Percentiles rank a stretch among this genome's conserved stretches.
phyloP scores from a whole-genome alignment of 73 alveolate species.

The Tetrahymena elliotti region DNA sequence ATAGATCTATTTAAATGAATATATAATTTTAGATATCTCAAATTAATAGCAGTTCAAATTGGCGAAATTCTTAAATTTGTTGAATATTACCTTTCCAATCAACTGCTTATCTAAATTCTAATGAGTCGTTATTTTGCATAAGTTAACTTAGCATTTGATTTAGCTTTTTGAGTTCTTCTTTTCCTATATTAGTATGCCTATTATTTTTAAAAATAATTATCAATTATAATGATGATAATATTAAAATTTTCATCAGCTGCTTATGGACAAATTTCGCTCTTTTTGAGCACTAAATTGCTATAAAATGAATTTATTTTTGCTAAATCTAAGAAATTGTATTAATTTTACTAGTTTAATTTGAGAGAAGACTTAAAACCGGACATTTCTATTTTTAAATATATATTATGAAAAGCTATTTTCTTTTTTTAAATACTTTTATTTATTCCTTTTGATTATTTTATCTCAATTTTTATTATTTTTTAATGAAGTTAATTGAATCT shows the following conservation, averaged over 20 bases:
- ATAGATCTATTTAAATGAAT: not conserved
- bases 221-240: not conserved
- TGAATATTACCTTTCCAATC: constrained; percentile 29
- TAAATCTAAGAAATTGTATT: not conserved
- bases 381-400: not conserved
- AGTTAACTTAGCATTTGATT: constrained; percentile 18
- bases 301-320: not conserved
- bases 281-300: not conserved
- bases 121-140: constrained; percentile 4
- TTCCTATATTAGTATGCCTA: not conserved
- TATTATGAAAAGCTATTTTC: not conserved
- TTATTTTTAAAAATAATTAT: not conserved
- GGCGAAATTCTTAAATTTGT: not conserved
- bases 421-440: not conserved
- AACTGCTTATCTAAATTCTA: constrained; percentile 47
- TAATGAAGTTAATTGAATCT: not conserved
- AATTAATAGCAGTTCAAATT: not conserved
- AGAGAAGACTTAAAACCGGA: not conserved
- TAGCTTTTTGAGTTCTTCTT: constrained; percentile 22
- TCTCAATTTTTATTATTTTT: not conserved
- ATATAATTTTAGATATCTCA: not conserved
- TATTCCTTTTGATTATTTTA: not conserved
- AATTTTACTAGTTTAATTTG: not conserved
- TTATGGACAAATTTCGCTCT: not conserved
- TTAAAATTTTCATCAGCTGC: not conserved